These are phyloP conservation scores for Seminavis robusta DNA, from an alignment of 108 stramenopile species.

Conservation along the genomic window DNA sequence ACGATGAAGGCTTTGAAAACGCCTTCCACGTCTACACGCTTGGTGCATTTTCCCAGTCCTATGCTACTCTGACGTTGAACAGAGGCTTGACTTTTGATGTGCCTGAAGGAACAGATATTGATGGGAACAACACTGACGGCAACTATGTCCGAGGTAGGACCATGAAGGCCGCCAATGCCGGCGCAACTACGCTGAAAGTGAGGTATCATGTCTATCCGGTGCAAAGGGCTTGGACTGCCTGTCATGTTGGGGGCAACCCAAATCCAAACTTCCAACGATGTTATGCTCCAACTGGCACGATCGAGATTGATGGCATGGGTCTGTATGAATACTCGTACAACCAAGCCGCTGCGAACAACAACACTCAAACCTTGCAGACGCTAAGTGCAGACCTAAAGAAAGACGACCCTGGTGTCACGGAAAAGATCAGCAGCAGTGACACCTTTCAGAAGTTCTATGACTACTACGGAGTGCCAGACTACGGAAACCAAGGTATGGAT, in stretches of 20 bases:
- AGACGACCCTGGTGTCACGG: too few relatives aligned
- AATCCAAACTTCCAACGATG: slow-evolving; percentile 28
- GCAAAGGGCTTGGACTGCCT: slow-evolving; percentile 48
- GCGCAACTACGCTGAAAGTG: slow-evolving; percentile 31
- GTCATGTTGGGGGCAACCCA: slow-evolving; percentile 61
- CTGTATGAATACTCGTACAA: too few relatives aligned
- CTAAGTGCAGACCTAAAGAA: slow-evolving; percentile 48
- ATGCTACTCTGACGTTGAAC: slow-evolving; percentile 47
- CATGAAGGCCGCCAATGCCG: slow-evolving; percentile 23
- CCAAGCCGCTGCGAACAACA: slow-evolving; percentile 48
- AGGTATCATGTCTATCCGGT: slow-evolving; percentile 44
- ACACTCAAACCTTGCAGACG: slow-evolving; percentile 48
- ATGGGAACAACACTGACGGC: slow-evolving; percentile 36
- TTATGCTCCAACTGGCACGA: too few relatives aligned
- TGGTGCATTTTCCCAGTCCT: slow-evolving; percentile 66
- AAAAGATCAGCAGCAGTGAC: too few relatives aligned
- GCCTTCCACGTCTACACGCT: slow-evolving; percentile 53
- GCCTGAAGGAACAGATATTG: slow-evolving; percentile 22
- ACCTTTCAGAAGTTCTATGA: slow-evolving; percentile 54
- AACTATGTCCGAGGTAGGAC: slow-evolving; percentile 34
- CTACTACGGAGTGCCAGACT: slow-evolving; percentile 70
- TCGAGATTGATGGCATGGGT: too few relatives aligned
- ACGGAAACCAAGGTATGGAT: slow-evolving; percentile 73
- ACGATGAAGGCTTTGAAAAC: slow-evolving; percentile 21
- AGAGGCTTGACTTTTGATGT: slow-evolving; percentile 24